phyloP scores from a whole-genome alignment of 2,329 filamentous ascomycete species.

The Scleromitrula shiraiana region DNA sequence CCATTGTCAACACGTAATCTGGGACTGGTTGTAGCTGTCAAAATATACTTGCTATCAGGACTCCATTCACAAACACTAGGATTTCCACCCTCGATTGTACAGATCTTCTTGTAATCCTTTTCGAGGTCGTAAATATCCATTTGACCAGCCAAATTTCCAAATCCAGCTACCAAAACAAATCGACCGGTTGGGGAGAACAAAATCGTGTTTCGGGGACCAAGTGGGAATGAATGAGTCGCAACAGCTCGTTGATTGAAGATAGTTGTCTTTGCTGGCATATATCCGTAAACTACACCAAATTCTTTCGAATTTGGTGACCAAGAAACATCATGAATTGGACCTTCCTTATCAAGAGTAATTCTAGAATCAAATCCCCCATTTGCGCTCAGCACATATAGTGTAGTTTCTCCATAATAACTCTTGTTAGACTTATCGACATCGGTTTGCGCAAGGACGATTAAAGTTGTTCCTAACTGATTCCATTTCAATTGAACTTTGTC shows the following conservation, averaged over 20 bases:
- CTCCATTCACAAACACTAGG: slow-evolving; percentile 97
- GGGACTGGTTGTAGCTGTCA: slow-evolving; percentile 96
- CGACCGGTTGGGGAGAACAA: slow-evolving; percentile 88
- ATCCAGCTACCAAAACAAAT: slow-evolving; percentile 89
- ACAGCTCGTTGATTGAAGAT: slow-evolving; percentile 91
- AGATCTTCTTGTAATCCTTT: slow-evolving; percentile 87
- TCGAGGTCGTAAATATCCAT: slow-evolving; percentile 97
- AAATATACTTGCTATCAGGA: slow-evolving; percentile 87
- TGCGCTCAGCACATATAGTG: slow-evolving; percentile 86
- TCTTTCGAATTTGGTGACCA: slow-evolving; percentile 98
- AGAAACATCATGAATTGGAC: slow-evolving; percentile 94
- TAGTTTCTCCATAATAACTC: slow-evolving; percentile 98
- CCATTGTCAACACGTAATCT: slow-evolving; percentile 95
- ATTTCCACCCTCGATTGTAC: slow-evolving; percentile 91
- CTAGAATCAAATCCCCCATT: slow-evolving; percentile 89
- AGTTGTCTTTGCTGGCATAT: slow-evolving; percentile 98
- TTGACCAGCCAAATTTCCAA: slow-evolving; percentile 93
- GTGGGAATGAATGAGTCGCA: slow-evolving; percentile 74
- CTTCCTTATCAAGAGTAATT: slow-evolving; percentile 89
- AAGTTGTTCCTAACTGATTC: slow-evolving; percentile 84
- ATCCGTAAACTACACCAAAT: slow-evolving; percentile 95
- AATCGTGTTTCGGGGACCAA: slow-evolving; percentile 89
- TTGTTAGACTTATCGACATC: slow-evolving; percentile 98
- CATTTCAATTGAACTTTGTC: slow-evolving; percentile 99
- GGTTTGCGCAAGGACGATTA: slow-evolving; percentile 93